These are phyloP conservation scores for Colletotrichum incanum DNA, from an alignment of 2,329 filamentous ascomycete genomes.

Conservation along the genomic window DNA sequence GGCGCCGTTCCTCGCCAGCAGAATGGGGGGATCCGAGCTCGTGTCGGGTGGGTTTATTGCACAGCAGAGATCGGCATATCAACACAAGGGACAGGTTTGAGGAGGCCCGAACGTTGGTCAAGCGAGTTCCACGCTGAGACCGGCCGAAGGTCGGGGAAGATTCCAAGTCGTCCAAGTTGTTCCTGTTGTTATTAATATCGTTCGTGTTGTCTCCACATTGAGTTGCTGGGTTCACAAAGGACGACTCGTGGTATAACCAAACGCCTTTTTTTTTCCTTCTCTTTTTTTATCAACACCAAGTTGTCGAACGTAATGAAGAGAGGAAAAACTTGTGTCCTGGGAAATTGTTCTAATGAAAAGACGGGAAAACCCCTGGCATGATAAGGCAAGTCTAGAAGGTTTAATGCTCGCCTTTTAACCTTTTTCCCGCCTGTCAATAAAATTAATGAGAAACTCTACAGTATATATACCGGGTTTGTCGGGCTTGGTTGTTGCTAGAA, in stretches of 20 bases:
- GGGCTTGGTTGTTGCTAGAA: neutral
- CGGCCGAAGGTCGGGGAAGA: neutral
- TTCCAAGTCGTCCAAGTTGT: neutral
- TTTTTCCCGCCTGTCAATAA: conserved; percentile 3
- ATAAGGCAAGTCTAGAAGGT: conserved; percentile 9
- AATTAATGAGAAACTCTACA: conserved; percentile 12
- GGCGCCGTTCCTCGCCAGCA: neutral
- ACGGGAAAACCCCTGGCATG: neutral
- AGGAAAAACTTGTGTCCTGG: neutral
- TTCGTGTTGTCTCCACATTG: neutral
- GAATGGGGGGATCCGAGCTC: conserved; percentile 20
- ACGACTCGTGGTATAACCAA: neutral
- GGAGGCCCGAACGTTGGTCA: conserved; percentile 7
- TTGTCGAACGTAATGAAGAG: neutral
- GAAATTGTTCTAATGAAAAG: neutral
- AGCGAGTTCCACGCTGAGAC: neutral
- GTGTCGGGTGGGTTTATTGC: conserved; percentile 29
- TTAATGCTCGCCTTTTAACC: neutral
- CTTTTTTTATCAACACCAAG: too few species aligned
- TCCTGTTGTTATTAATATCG: conserved; percentile 4
- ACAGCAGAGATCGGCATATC: conserved; percentile 4
- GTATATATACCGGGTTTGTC: neutral
- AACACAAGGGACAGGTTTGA: neutral
- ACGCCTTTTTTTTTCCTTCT: neutral
- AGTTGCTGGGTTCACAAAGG: neutral